Percentiles rank a stretch among this genome's conserved stretches.
These are phyloP conservation scores for Crithidia mellificae DNA, from an alignment of 208 protist species.

Conservation along the genomic window DNA sequence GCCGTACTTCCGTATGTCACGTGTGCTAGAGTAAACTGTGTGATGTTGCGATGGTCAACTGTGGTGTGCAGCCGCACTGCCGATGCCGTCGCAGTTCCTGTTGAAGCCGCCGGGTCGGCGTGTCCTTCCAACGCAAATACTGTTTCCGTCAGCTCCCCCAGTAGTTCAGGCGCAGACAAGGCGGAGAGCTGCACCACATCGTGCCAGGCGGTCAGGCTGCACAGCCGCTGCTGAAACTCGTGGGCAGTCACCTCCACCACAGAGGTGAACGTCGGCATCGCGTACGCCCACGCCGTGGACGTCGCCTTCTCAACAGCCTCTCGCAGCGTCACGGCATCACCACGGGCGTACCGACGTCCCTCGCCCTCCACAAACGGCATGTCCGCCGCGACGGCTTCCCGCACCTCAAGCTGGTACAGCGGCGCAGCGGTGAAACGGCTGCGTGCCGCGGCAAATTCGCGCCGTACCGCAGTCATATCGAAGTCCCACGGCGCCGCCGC, in stretches of 20 bases:
- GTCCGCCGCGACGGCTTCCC: slow-evolving; percentile 24
- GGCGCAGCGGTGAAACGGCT: not conserved
- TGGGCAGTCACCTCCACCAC: slow-evolving; percentile 25
- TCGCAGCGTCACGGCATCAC: slow-evolving; percentile 37
- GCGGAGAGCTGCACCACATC: slow-evolving; percentile 21
- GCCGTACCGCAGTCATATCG: not conserved
- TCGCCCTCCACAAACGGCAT: slow-evolving; percentile 53
- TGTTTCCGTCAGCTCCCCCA: slow-evolving; percentile 16
- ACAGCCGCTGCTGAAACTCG: slow-evolving; percentile 16
- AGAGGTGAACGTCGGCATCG: slow-evolving; percentile 73
- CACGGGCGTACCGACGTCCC: slow-evolving; percentile 27
- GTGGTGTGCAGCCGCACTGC: slow-evolving; percentile 36
- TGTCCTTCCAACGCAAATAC: slow-evolving; percentile 23
- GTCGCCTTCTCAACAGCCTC: slow-evolving; percentile 44
- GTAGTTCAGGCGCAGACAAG: slow-evolving; percentile 20
- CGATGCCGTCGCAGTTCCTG: too few species aligned
- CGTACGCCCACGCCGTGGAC: slow-evolving; percentile 53
- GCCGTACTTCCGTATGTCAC: not conserved
- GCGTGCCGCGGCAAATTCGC: not conserved
- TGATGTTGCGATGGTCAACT: slow-evolving; percentile 31
- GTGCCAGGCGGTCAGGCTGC: not conserved
- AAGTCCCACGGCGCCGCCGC: slow-evolving; percentile 44
- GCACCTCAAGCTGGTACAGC: slow-evolving; percentile 15
- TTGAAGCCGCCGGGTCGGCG: slow-evolving; percentile 8
- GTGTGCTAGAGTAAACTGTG: slow-evolving; percentile 2